Evolutionary conservation across 495 filamentous ascomycete species (phyloP).

Genomic region (Daldinia loculata): DNA sequence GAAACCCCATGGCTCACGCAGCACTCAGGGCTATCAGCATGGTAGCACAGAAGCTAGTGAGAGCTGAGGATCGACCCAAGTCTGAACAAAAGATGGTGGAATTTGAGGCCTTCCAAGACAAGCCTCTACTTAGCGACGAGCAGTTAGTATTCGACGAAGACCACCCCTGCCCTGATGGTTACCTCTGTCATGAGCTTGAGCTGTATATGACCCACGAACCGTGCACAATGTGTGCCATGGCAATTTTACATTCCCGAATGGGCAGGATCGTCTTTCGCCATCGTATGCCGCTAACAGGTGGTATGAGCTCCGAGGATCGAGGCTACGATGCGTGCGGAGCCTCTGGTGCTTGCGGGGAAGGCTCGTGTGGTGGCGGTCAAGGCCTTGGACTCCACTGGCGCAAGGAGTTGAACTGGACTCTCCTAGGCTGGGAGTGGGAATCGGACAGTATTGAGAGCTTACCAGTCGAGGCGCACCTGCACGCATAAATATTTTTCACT

Average conservation of each 20-base stretch:
- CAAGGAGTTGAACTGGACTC: conserved; percentile 92
- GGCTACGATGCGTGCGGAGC: conserved; percentile 43
- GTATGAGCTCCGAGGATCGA: conserved; percentile 61
- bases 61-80: conserved; percentile 49
- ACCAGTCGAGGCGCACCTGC: conserved; percentile 48
- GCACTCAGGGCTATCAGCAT: conserved; percentile 88
- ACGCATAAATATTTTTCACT: conserved; percentile 46
- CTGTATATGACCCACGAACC: conserved; percentile 94
- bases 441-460: conserved; percentile 49
- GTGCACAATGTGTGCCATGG: conserved; percentile 96
- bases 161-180: conserved; percentile 71
- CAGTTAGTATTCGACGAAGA: conserved; percentile 52
- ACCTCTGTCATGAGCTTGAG: conserved; percentile 90
- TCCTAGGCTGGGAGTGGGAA: conserved; percentile 84
- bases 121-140: conserved; percentile 53
- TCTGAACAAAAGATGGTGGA: conserved; percentile 46
- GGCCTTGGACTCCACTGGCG: conserved; percentile 92
- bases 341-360: conserved; percentile 39
- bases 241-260: conserved; percentile 89
- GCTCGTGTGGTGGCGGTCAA: conserved; percentile 55
- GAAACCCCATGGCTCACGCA: conserved; percentile 83
- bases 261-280: conserved; percentile 79
- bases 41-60: conserved; percentile 75
- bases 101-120: conserved; percentile 59
- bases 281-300: conserved; percentile 68